phyloP scores from a whole-genome alignment of 441 rosid species.

The Viola pubescens region DNA sequence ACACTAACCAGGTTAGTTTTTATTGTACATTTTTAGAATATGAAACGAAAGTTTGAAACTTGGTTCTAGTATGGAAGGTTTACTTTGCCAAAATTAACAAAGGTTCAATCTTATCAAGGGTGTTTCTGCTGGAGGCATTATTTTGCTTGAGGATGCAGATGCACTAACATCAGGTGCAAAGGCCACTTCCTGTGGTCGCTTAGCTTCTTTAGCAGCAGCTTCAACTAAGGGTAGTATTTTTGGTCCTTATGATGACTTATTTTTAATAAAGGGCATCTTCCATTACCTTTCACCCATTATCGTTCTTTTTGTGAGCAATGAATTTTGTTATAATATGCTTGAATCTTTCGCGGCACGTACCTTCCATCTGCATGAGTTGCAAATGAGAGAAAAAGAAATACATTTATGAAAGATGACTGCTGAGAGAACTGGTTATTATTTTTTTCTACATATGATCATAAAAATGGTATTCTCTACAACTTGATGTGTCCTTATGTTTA shows the following conservation, averaged over 20 bases:
- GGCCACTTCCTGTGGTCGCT: conserved; percentile 86
- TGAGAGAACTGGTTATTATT: too few relatives aligned
- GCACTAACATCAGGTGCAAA: conserved; percentile 73
- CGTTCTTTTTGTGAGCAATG: not conserved
- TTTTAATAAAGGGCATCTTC: not conserved
- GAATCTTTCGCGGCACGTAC: too few relatives aligned
- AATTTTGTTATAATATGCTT: not conserved
- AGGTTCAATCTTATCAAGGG: conserved; percentile 34
- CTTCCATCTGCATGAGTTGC: too few relatives aligned
- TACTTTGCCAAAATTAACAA: conserved; percentile 14
- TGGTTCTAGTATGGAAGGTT: not conserved
- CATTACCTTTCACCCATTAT: not conserved
- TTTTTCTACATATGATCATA: too few relatives aligned
- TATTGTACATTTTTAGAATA: not conserved
- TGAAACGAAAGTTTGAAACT: not conserved
- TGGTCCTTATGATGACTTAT: conserved; percentile 4
- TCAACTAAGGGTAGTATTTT: conserved; percentile 48
- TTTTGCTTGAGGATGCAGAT: conserved; percentile 67
- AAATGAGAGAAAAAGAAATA: too few relatives aligned
- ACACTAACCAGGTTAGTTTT: conserved; percentile 33
- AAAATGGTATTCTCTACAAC: too few relatives aligned
- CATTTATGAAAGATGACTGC: too few relatives aligned
- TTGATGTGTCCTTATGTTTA: too few relatives aligned
- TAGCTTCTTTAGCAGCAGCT: conserved; percentile 72
- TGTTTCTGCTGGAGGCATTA: conserved; percentile 49